Percentiles rank a stretch among this genome's conserved stretches.
These are phyloP conservation scores for Schizosaccharomyces osmophilus DNA, from an alignment of 805 yeast species.

Conservation along the genomic window DNA sequence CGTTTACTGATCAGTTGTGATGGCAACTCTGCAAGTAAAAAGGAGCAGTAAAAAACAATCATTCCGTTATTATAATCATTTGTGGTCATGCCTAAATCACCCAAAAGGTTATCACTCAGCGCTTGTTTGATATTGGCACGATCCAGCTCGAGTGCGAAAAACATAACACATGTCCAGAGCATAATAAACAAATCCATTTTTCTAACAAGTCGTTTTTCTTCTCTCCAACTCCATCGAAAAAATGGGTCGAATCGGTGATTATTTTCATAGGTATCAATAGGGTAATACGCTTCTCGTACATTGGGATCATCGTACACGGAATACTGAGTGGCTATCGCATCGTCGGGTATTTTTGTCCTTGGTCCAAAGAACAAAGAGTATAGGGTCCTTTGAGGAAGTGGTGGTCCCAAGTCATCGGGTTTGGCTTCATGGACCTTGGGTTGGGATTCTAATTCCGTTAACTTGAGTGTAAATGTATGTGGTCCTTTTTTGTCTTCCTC, in stretches of 20 bases:
- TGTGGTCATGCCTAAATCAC: slow-evolving; percentile 27
- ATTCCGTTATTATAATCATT: slow-evolving; percentile 31
- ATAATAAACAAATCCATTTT: slow-evolving; percentile 31
- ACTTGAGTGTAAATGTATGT: too few species aligned
- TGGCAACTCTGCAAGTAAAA: slow-evolving; percentile 35
- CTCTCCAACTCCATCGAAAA: slow-evolving; percentile 28
- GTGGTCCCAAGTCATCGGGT: too few species aligned
- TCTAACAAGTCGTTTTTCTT: slow-evolving; percentile 24
- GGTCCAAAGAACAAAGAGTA: too few species aligned
- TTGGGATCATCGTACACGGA: slow-evolving; percentile 8
- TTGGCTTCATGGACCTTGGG: too few species aligned
- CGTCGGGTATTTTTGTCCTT: too few species aligned
- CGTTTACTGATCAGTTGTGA: slow-evolving; percentile 41
- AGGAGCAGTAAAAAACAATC: slow-evolving; percentile 28
- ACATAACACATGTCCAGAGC: slow-evolving; percentile 30
- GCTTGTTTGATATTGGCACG: slow-evolving; percentile 32
- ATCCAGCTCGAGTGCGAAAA: slow-evolving; percentile 31
- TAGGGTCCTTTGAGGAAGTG: too few species aligned
- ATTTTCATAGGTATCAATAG: slow-evolving; percentile 7
- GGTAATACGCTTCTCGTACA: slow-evolving; percentile 4
- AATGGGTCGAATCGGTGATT: slow-evolving; percentile 28
- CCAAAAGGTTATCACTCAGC: slow-evolving; percentile 27
- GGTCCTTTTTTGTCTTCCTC: too few species aligned
- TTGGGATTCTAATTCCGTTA: too few species aligned
- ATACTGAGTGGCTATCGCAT: slow-evolving; percentile 5